These are phyloP conservation scores for Eucalyptus regnans DNA, from an alignment of 345 rosid species.

Conservation along the genomic window DNA sequence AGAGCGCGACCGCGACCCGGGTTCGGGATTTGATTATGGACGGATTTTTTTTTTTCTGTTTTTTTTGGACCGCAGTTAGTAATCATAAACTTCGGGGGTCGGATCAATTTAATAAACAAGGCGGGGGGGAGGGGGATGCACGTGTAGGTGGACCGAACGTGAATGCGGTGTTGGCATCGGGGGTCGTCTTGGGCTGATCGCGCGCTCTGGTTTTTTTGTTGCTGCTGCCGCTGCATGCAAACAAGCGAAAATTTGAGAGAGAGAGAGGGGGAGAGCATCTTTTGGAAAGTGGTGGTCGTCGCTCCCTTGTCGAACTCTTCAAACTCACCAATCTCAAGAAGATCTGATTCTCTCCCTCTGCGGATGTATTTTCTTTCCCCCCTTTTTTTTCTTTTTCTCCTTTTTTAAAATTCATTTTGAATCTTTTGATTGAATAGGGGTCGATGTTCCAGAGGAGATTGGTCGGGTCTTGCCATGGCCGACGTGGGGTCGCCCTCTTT, in stretches of 20 bases:
- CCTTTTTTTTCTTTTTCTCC: background rate
- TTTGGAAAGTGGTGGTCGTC: conserved; percentile 76
- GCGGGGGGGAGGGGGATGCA: background rate
- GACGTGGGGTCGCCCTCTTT: conserved; percentile 14
- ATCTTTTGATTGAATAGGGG: conserved; percentile 31
- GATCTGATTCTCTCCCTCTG: conserved; percentile 9
- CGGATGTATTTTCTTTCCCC: background rate
- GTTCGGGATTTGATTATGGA: background rate
- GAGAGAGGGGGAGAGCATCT: conserved; percentile 26
- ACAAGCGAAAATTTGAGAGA: background rate
- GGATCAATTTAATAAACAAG: background rate
- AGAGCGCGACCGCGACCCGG: background rate
- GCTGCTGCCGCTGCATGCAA: background rate
- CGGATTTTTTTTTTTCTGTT: too few species aligned
- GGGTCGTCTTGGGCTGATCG: conserved; percentile 24
- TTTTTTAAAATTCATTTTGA: conserved; percentile 16
- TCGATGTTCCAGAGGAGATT: conserved; percentile 15
- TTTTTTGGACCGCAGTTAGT: background rate
- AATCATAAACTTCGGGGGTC: background rate
- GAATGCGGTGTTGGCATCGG: background rate
- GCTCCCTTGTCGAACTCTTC: conserved; percentile 1
- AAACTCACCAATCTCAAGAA: conserved; percentile 10
- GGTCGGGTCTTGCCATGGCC: background rate
- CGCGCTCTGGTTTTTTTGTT: background rate
- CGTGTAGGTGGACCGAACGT: background rate